phyloP scores from a whole-genome alignment of 352 stramenopile genomes.

The Plasmopara halstedii region DNA sequence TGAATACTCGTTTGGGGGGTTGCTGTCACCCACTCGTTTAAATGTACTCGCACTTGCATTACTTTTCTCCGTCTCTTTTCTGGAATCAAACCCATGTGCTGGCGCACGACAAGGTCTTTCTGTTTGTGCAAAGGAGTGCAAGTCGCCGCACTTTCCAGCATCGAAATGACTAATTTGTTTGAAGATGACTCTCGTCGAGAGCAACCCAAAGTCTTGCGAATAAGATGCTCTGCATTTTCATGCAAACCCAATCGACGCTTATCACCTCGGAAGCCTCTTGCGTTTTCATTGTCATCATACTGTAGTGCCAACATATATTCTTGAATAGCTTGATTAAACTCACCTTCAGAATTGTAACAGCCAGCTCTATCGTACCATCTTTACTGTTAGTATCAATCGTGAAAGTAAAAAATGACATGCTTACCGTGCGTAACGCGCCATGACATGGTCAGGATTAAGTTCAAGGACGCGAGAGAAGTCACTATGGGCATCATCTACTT shows the following conservation, averaged over 20 bases:
- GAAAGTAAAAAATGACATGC: no score
- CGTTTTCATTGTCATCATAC: constrained; percentile 50
- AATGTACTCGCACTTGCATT: constrained; percentile 39
- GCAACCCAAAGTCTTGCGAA: constrained; percentile 13
- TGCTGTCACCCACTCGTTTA: constrained; percentile 23
- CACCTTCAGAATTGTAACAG: constrained; percentile 63
- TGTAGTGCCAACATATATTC: constrained; percentile 67
- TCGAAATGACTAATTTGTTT: background rate
- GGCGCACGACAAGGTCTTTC: background rate
- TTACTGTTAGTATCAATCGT: no score
- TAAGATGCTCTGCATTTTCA: constrained; percentile 16
- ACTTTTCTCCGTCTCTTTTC: constrained; percentile 23
- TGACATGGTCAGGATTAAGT: constrained; percentile 66
- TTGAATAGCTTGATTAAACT: constrained; percentile 65
- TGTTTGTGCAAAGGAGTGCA: background rate
- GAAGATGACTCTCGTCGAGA: background rate
- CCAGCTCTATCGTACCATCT: constrained; percentile 29
- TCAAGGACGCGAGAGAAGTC: constrained; percentile 62
- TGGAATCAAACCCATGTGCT: constrained; percentile 1
- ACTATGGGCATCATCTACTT: constrained; percentile 42
- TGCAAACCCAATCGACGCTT: constrained; percentile 16
- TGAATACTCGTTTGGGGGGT: background rate
- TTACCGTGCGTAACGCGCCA: constrained; percentile 48
- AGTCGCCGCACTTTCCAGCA: background rate
- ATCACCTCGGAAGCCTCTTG: constrained; percentile 18